These are phyloP conservation scores for Trichoderma semiorbis DNA, from an alignment of 2,329 filamentous ascomycete species.

Conservation along the genomic window DNA sequence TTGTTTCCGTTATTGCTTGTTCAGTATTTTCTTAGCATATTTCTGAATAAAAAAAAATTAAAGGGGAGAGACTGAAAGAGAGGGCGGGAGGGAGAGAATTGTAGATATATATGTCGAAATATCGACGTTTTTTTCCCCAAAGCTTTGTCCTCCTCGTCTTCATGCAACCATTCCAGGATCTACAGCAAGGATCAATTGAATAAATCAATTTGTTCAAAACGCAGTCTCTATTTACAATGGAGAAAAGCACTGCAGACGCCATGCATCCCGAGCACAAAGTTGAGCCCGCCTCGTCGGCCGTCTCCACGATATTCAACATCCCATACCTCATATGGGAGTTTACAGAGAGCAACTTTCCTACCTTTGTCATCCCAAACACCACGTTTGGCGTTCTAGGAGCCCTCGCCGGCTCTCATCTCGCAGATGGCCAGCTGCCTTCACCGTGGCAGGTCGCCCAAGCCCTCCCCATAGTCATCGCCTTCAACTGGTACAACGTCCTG, in stretches of 20 bases:
- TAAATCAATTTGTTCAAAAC: neutral
- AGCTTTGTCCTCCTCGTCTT: neutral
- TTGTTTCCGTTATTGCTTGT: neutral
- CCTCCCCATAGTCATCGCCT: neutral
- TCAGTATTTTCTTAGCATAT: neutral
- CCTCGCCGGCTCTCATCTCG: neutral
- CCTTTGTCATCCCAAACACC: neutral
- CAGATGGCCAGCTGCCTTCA: neutral
- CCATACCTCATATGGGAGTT: neutral
- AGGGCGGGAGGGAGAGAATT: neutral
- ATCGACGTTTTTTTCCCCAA: neutral
- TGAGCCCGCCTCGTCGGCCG: neutral
- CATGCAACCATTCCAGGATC: neutral
- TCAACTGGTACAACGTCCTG: slow-evolving; percentile 16
- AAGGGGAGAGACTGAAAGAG: neutral
- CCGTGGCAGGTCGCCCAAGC: neutral
- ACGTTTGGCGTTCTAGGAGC: neutral
- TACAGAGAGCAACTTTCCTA: neutral
- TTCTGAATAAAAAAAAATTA: neutral
- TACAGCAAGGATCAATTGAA: neutral
- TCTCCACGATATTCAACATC: neutral
- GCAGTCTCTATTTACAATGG: neutral
- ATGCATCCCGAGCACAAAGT: neutral
- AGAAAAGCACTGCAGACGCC: neutral
- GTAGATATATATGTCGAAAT: neutral